Evolutionary conservation across 83 land plant species (phyloP), one percentile per base, ranked within the genome.

Genomic region (Picea abies): DNA sequence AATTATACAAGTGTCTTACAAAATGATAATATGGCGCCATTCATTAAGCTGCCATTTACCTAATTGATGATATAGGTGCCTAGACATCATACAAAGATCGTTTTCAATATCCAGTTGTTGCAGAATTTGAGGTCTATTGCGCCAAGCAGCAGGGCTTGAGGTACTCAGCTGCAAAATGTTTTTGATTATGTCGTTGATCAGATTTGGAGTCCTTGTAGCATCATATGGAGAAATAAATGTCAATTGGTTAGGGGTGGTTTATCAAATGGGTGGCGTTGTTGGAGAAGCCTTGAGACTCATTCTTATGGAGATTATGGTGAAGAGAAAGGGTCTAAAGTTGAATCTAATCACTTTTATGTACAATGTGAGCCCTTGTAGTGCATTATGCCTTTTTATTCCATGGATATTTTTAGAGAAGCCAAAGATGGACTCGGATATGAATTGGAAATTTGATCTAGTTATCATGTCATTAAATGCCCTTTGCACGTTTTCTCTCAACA

Each of bases 351-450:
- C 94, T 44, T 79, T 95, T 80, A 94, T 97, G 98, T 97, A 95
- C 85, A 95, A 97, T 86, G 94, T 97, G 41, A 95, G 96, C 83
- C 99, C 99, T 23, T 95, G 91, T 93, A 97, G 98, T 91, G 97
- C 98, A 25, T 15, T 97, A 25, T 97, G 92, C 80, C 91, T 97
- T 6, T 94, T 93, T 60, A 79, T 97, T 80, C 99, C 99, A n/a
- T 97, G 98, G 99, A 84, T 97, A 52, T 91, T 97, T 76, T 82
- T 97, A 49, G 99, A 97, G 83, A 97, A 93, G 78, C 90, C 99
- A 56, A 95, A 94, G 89, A 95, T 97, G 98, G 97, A 97, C 70
- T 85, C 93, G 11, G 22, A 82, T 17, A 85, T 83, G 58, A 67
- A 91, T 3, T 97, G 94, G 95, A 86, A 84, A 78, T 94, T 94